These are phyloP conservation scores for Neoarthrinium moseri DNA, from an alignment of 2,329 filamentous ascomycete species.

Conservation along the genomic window DNA sequence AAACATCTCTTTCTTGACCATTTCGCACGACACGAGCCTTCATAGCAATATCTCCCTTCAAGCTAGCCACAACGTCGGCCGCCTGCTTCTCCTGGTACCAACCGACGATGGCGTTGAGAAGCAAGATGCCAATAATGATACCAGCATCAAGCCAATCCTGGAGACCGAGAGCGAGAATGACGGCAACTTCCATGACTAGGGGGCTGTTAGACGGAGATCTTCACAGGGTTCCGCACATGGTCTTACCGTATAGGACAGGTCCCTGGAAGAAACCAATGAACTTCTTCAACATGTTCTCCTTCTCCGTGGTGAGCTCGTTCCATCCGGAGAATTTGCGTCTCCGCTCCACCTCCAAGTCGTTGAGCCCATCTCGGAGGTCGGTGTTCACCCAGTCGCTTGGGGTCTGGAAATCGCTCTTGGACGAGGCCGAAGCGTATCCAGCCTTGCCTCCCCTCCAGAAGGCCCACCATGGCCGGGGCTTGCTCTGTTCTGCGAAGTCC, in stretches of 20 bases:
- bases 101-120: slow-evolving; percentile 71
- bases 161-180: slow-evolving; percentile 69
- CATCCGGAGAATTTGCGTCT: slow-evolving; percentile 66
- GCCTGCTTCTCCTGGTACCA: slow-evolving; percentile 79
- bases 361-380: slow-evolving; percentile 65
- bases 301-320: slow-evolving; percentile 73
- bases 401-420: slow-evolving; percentile 37
- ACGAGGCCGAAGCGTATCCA: slow-evolving; percentile 21
- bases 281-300: slow-evolving; percentile 73
- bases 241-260: slow-evolving; percentile 72
- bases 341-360: slow-evolving; percentile 55
- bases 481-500: slow-evolving; percentile 20
- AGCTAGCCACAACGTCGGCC: slow-evolving; percentile 67
- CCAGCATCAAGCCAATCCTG: slow-evolving; percentile 72
- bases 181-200: slow-evolving; percentile 71
- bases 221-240: too few relatives aligned
- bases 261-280: slow-evolving; percentile 75
- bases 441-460: slow-evolving; percentile 31
- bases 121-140: slow-evolving; percentile 71
- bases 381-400: slow-evolving; percentile 70
- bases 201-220: slow-evolving; percentile 8
- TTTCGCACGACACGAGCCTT: slow-evolving; percentile 66
- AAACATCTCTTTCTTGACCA: slow-evolving; percentile 64
- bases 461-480: slow-evolving; percentile 33
- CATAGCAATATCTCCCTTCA: slow-evolving; percentile 76